Conservation (phyloP, 495 filamentous ascomycete species). For the Penicillium malachiteum region DNA sequence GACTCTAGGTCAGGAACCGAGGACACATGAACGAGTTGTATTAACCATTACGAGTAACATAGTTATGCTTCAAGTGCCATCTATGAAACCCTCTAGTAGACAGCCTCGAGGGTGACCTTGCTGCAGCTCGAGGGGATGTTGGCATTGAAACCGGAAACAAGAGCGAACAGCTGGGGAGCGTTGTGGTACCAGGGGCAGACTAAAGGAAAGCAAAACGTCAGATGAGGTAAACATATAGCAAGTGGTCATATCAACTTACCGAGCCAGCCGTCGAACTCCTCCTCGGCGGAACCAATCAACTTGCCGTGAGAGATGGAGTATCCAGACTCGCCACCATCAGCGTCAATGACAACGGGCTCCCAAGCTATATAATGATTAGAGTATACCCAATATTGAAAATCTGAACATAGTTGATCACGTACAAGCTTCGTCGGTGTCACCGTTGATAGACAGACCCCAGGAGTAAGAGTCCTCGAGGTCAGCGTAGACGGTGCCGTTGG, state of each 20-base stretch:
- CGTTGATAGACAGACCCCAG: slow-evolving; percentile 36
- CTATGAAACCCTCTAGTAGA: slow-evolving; percentile 8
- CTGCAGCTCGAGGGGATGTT: slow-evolving; percentile 45
- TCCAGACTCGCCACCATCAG: slow-evolving; percentile 31
- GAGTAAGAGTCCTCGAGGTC: slow-evolving; percentile 19
- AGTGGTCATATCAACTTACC: slow-evolving; percentile 34
- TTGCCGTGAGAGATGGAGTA: slow-evolving; percentile 40
- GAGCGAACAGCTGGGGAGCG: slow-evolving; percentile 54
- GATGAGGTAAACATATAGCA: neutral
- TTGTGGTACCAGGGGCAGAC: slow-evolving; percentile 58
- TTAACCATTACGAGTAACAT: neutral
- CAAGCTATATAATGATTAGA: slow-evolving; percentile 27
- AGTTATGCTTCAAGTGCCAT: neutral
- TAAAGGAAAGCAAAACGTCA: slow-evolving; percentile 14
- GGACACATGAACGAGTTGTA: neutral
- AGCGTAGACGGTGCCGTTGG: slow-evolving; percentile 31
- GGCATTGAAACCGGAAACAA: slow-evolving; percentile 27
- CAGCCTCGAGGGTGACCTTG: slow-evolving; percentile 31
- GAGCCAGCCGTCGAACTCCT: slow-evolving; percentile 52
- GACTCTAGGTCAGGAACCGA: neutral
- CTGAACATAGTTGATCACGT: neutral
- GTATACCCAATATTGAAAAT: neutral
- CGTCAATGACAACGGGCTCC: slow-evolving; percentile 44
- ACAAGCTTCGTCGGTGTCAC: slow-evolving; percentile 27
- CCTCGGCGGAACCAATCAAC: slow-evolving; percentile 36